These are phyloP conservation scores for Silene latifolia DNA, from an alignment of 148 eudicot genomes.

Conservation along the genomic window DNA sequence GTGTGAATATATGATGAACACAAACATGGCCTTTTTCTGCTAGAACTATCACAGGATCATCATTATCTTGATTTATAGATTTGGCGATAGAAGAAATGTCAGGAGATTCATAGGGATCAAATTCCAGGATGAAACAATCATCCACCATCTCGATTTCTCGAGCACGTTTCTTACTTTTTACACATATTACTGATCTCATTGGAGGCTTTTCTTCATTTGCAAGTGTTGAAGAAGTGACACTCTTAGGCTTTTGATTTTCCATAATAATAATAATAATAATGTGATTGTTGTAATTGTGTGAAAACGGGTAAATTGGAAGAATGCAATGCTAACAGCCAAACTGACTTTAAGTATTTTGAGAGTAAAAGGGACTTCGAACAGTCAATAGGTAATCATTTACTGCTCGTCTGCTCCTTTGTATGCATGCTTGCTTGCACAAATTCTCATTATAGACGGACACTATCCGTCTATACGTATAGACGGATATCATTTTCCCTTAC, in stretches of 20 bases:
- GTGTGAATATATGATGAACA: background rate
- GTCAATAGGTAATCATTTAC: background rate
- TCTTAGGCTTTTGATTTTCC: background rate
- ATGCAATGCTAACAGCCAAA: background rate
- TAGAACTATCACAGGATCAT: slow-evolving; percentile 25
- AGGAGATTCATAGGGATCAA: slow-evolving; percentile 21
- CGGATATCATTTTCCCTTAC: too few species aligned
- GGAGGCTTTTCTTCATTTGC: slow-evolving; percentile 20
- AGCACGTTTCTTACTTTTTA: slow-evolving; percentile 23
- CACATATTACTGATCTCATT: slow-evolving; percentile 27
- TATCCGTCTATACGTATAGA: too few species aligned
- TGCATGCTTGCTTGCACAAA: too few species aligned
- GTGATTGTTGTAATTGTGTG: background rate
- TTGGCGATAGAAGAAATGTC: slow-evolving; percentile 4
- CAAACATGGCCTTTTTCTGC: slow-evolving; percentile 44
- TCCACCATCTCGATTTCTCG: slow-evolving; percentile 33
- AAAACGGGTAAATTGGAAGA: too few species aligned
- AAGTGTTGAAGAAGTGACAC: background rate
- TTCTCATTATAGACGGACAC: too few species aligned
- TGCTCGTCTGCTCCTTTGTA: background rate
- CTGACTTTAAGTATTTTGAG: background rate
- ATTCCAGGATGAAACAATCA: slow-evolving; percentile 60
- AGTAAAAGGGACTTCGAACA: background rate
- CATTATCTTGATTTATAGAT: slow-evolving; percentile 4
- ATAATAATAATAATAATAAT: too few species aligned